A percentile compares a stretch with the other conserved stretches of the same genome.
Conservation (phyloP, 2,329 filamentous ascomycete species). For the Trichoderma asperellum region DNA sequence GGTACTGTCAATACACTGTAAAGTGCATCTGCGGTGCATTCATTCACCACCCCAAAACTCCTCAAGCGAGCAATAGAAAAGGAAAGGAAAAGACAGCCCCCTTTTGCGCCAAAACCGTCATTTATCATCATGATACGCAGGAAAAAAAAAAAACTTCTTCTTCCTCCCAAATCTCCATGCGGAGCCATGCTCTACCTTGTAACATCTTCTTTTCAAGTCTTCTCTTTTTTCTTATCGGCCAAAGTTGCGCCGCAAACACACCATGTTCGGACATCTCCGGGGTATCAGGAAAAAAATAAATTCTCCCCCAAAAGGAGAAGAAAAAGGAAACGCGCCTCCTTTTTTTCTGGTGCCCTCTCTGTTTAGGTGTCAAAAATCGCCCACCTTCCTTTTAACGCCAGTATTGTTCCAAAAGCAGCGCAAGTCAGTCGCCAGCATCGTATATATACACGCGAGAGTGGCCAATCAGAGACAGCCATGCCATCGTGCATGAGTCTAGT, state of each 20-base stretch:
- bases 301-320: background rate
- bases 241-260: constrained; percentile 23
- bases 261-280: constrained; percentile 3
- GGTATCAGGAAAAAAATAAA: constrained; percentile 13
- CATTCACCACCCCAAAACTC: background rate
- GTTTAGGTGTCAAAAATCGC: background rate
- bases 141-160: background rate
- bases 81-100: background rate
- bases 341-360: background rate
- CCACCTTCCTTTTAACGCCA: constrained; percentile 15
- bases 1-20: too few relatives aligned
- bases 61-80: background rate
- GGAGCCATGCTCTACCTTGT: constrained; percentile 19
- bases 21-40: too few relatives aligned
- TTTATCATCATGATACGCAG: constrained; percentile 15
- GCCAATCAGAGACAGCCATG: constrained; percentile 21
- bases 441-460: constrained; percentile 3
- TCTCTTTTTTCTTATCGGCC: background rate
- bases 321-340: background rate
- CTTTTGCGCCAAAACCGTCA: constrained; percentile 7
- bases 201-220: background rate
- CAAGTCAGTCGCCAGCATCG: background rate
- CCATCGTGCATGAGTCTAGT: constrained; percentile 24
- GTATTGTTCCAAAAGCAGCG: background rate
- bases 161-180: constrained; percentile 17